Conservation (phyloP, 78 protist species). For the Isochrysis galbana region DNA sequence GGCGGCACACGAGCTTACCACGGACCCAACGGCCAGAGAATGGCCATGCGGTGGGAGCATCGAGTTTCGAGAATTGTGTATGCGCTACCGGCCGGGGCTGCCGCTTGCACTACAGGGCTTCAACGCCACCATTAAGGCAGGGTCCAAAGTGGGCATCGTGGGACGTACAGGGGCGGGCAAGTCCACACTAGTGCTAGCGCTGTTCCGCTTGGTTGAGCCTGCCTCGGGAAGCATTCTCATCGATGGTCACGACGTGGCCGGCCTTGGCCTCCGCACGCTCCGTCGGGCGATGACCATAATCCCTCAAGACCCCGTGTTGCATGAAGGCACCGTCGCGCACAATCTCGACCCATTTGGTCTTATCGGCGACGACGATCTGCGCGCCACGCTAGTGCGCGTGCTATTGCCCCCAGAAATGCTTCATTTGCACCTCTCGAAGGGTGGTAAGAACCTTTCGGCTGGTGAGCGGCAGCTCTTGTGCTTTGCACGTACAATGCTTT, state of each 20-base stretch:
- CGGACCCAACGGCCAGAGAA: neutral
- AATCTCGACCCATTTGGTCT: constrained; percentile 85
- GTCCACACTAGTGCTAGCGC: constrained; percentile 32
- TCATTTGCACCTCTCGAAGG: constrained; percentile 27
- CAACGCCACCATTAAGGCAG: neutral
- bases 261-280: constrained; percentile 60
- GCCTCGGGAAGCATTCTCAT: constrained; percentile 50
- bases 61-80: neutral
- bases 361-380: neutral
- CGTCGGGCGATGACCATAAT: constrained; percentile 84
- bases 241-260: constrained; percentile 65
- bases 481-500: constrained; percentile 89
- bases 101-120: constrained; percentile 6
- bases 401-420: neutral
- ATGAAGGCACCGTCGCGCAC: constrained; percentile 73
- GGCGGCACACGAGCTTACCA: neutral
- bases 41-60: constrained; percentile 43
- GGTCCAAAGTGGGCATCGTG: constrained; percentile 45
- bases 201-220: constrained; percentile 35
- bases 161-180: constrained; percentile 67
- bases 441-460: constrained; percentile 72
- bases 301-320: constrained; percentile 84
- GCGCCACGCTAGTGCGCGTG: neutral
- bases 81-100: constrained; percentile 55
- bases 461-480: constrained; percentile 94